Evolutionary conservation across 306 rosid genomes (phyloP).

Genomic region (Urtica urens): DNA sequence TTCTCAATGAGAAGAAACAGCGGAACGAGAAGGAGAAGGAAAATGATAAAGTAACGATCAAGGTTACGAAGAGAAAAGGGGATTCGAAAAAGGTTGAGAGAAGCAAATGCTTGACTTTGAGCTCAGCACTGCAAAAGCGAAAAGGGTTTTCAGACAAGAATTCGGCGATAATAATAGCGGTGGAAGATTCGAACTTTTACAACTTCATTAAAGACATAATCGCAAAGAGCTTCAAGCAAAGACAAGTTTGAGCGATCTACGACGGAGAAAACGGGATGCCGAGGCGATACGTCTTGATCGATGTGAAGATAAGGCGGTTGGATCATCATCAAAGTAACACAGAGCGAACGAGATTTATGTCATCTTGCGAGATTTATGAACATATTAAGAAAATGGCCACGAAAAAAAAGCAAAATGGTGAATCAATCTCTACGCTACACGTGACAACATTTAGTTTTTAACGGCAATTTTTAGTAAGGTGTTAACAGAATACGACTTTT

Average conservation of each 20-base stretch:
- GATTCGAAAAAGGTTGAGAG: conserved; percentile 20
- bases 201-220: conserved; percentile 69
- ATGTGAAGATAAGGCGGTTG: conserved; percentile 79
- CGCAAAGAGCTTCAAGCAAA: conserved; percentile 70
- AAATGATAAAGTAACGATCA: no score
- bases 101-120: conserved; percentile 18
- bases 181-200: conserved; percentile 72
- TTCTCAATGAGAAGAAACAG: conserved; percentile 20
- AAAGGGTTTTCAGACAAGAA: conserved; percentile 15
- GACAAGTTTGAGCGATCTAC: conserved; percentile 85
- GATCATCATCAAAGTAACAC: no score
- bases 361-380: no score
- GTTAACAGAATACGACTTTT: no score
- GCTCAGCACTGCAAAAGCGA: conserved; percentile 11
- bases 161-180: conserved; percentile 38
- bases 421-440: no score
- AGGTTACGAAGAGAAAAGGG: no score
- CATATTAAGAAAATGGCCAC: no score
- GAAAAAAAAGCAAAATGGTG: no score
- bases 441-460: no score
- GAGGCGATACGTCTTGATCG: conserved; percentile 61
- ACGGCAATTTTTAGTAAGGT: no score
- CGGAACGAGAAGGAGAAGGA: conserved; percentile 15
- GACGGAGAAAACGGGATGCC: conserved; percentile 90
- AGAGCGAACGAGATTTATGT: no score